Conservation (phyloP, 1,284 basidiomycete genomes). For the Boletus smithii region DNA sequence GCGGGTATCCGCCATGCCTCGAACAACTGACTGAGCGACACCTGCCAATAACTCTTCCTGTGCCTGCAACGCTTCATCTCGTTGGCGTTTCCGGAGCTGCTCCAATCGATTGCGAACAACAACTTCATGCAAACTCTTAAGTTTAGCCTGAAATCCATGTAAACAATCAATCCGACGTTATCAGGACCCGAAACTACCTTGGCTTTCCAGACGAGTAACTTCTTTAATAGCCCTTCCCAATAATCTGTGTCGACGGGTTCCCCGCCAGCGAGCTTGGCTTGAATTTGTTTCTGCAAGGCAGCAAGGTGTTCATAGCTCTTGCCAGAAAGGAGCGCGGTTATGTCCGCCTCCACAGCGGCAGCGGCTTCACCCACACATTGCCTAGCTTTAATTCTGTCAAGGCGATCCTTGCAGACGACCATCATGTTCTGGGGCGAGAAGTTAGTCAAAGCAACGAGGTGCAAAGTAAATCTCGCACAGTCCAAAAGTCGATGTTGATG, state of each 20-base stretch:
- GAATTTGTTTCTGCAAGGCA: conserved; percentile 82
- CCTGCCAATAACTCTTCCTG: conserved; percentile 89
- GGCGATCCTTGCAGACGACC: conserved; percentile 89
- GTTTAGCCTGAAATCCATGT: conserved; percentile 63
- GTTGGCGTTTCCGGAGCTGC: conserved; percentile 90
- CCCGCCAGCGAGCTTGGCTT: conserved; percentile 83
- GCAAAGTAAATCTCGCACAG: conserved; percentile 50
- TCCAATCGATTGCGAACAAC: conserved; percentile 95
- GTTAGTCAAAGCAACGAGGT: conserved; percentile 10
- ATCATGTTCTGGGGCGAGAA: conserved; percentile 76
- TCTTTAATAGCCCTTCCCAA: conserved; percentile 92
- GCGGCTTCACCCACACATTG: conserved; percentile 62
- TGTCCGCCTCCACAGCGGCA: conserved; percentile 78
- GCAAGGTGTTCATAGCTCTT: conserved; percentile 84
- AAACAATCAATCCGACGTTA: conserved; percentile 2
- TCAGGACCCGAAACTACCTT: conserved; percentile 52
- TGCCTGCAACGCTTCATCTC: conserved; percentile 90
- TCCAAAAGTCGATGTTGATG: conserved; percentile 95
- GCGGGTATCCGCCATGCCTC: conserved; percentile 37
- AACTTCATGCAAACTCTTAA: conserved; percentile 91
- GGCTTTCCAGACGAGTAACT: conserved; percentile 97
- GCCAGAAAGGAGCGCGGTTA: conserved; percentile 68
- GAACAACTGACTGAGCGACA: conserved; percentile 56
- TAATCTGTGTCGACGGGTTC: conserved; percentile 98
- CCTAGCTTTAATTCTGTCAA: conserved; percentile 71